phyloP scores from a whole-genome alignment of 805 yeast species.

The Yarrowia phangngaensis region DNA sequence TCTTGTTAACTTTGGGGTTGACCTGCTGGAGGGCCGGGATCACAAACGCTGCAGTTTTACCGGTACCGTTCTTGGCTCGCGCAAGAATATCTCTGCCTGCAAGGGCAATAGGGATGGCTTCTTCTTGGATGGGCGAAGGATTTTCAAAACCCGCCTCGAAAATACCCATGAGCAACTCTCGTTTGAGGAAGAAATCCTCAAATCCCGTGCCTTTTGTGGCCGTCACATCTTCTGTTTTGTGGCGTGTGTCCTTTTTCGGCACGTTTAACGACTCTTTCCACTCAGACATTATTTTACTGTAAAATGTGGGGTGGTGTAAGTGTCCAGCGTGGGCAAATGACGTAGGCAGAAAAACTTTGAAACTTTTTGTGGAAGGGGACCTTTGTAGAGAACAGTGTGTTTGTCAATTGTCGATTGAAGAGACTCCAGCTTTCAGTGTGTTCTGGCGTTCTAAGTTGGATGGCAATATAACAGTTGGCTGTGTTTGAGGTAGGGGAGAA shows the following conservation, averaged over 20 bases:
- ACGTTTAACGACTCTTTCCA: conserved; percentile 75
- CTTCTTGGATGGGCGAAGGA: conserved; percentile 98
- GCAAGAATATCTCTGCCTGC: conserved; percentile 95
- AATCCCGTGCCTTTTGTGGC: conserved; percentile 86
- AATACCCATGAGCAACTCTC: conserved; percentile 95
- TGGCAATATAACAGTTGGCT: conserved; percentile 25
- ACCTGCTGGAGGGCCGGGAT: conserved; percentile 89
- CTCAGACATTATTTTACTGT: conserved; percentile 36
- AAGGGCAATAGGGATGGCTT: conserved; percentile 90
- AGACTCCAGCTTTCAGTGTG: conserved; percentile 15
- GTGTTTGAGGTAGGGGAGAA: conserved; percentile 25
- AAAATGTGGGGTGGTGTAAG: conserved; percentile 17
- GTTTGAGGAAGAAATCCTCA: conserved; percentile 85
- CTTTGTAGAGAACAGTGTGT: conserved; percentile 10
- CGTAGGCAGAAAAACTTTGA: no score
- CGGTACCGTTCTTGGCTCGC: conserved; percentile 97
- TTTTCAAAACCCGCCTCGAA: conserved; percentile 98
- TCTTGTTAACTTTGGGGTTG: conserved; percentile 75
- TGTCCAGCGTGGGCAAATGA: conserved; percentile 17
- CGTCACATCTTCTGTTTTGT: conserved; percentile 94
- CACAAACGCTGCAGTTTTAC: conserved; percentile 95
- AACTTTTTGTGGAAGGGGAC: background rate
- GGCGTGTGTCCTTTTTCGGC: conserved; percentile 85
- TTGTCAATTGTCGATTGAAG: conserved; percentile 26
- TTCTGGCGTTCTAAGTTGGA: conserved; percentile 23